phyloP scores from a whole-genome alignment of 768 basidiomycete species.

The Rubroboletus pulcherrimus region DNA sequence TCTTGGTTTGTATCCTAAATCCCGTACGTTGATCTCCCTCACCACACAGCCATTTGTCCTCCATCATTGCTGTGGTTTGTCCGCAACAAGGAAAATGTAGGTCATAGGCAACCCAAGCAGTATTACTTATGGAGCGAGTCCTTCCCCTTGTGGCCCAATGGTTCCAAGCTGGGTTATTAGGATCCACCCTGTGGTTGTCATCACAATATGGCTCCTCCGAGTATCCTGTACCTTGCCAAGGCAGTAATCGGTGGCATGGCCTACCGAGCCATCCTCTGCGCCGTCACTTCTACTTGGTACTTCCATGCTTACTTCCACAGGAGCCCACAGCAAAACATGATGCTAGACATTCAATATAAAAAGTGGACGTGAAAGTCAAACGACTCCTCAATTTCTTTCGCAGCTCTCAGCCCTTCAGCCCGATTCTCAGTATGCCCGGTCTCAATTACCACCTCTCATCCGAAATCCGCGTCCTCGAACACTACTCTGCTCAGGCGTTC shows the following conservation, averaged over 20 bases:
- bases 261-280: slow-evolving; percentile 13
- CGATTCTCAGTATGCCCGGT: slow-evolving; percentile 27
- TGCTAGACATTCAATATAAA: slow-evolving; percentile 5
- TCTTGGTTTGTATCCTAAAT: background rate
- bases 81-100: background rate
- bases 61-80: background rate
- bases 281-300: background rate
- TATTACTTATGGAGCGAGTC: background rate
- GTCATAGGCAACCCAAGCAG: background rate
- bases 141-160: background rate
- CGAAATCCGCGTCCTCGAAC: slow-evolving; percentile 33
- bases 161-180: background rate
- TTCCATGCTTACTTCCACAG: slow-evolving; percentile 19
- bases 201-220: background rate
- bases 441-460: slow-evolving; percentile 22
- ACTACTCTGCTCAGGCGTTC: slow-evolving; percentile 39
- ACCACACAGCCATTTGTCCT: background rate
- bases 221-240: background rate
- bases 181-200: slow-evolving; percentile 22
- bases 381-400: background rate
- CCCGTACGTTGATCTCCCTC: background rate
- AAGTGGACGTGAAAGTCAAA: background rate
- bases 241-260: background rate
- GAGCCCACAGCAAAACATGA: slow-evolving; percentile 18
- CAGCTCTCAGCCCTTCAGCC: background rate